Evolutionary conservation across 495 filamentous ascomycete species (phyloP), one percentile per base, ranked within the genome.

Genomic region (Tuber aestivum): DNA sequence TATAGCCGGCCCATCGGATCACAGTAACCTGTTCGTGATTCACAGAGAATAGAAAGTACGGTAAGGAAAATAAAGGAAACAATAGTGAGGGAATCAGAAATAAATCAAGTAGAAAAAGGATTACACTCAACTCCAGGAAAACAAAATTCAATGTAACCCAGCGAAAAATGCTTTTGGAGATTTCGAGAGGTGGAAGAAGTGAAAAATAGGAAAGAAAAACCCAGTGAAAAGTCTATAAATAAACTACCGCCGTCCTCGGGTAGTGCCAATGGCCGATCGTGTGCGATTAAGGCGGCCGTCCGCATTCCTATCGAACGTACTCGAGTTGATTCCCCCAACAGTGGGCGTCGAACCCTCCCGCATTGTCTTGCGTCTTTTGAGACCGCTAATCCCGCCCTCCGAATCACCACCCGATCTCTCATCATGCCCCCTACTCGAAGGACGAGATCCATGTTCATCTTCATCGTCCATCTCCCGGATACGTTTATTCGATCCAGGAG

Each of bases 351-450:
- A 84, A 20, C 89, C 87, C 75, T 92, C 89, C 56, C 91, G 87
- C 74, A 94, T 86, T 1, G 92, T 94, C 87, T 94, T 95, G 48
- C 92, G 92, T 37, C 95, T 91, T 85, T 99, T 99, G 78, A 91
- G 80, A 27, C 92, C 89, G 56, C 91, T 87, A 37, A 87, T 83
- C 18, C 91, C 89, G n/a, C 83, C 81, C 23, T 83, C 81, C 14
- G 71, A 71, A 71, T 81, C 79, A 32, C 72, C 79, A 70, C 81
- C 77, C 70, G 81, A 75, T 65, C 80, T 75, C 65, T 83, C 81
- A 48, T 83, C 81, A 80, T 83, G 71, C 69, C 79, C 76, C 75
- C 89, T 86, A 84, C 90, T 94, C 70, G 90, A 87, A 32, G 93
- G 90, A 32, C 93, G 91, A 72, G 87, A 87, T 72, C 89, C 86